These are phyloP conservation scores for Byssochlamys sp. DNA, from an alignment of 2,329 filamentous ascomycete genomes.

Conservation along the genomic window DNA sequence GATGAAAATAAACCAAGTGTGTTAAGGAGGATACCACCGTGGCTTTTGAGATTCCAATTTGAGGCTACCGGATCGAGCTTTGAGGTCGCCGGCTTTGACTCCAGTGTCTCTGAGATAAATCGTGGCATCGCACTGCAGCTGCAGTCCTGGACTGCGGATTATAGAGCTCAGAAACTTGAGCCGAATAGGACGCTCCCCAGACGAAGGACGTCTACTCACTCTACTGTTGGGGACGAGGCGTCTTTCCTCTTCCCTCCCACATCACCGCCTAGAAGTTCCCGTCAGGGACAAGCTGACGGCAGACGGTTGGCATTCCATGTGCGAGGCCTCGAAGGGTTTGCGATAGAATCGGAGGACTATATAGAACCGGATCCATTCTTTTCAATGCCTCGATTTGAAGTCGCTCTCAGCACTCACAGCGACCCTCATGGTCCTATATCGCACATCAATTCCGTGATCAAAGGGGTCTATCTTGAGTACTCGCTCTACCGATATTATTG, in stretches of 20 bases:
- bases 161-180: slow-evolving; percentile 70
- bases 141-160: slow-evolving; percentile 79
- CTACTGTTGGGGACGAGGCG: slow-evolving; percentile 56
- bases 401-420: slow-evolving; percentile 73
- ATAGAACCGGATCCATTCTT: slow-evolving; percentile 80
- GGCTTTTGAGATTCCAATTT: slow-evolving; percentile 74
- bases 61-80: slow-evolving; percentile 82
- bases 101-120: slow-evolving; percentile 69
- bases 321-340: slow-evolving; percentile 76
- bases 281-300: slow-evolving; percentile 55
- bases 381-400: slow-evolving; percentile 74
- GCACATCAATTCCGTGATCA: slow-evolving; percentile 72
- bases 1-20: slow-evolving; percentile 54
- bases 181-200: slow-evolving; percentile 41
- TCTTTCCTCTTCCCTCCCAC: slow-evolving; percentile 42
- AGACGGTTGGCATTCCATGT: slow-evolving; percentile 71
- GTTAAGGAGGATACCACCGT: slow-evolving; percentile 66
- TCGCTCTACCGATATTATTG: slow-evolving; percentile 91
- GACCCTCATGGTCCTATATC: slow-evolving; percentile 81
- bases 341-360: slow-evolving; percentile 76
- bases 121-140: slow-evolving; percentile 78
- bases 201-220: slow-evolving; percentile 65
- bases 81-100: slow-evolving; percentile 81
- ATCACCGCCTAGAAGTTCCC: slow-evolving; percentile 37
- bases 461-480: slow-evolving; percentile 73